Base-by-base conservation (phyloP, 441 rosid genomes). In the Hura crepitans region DNA sequence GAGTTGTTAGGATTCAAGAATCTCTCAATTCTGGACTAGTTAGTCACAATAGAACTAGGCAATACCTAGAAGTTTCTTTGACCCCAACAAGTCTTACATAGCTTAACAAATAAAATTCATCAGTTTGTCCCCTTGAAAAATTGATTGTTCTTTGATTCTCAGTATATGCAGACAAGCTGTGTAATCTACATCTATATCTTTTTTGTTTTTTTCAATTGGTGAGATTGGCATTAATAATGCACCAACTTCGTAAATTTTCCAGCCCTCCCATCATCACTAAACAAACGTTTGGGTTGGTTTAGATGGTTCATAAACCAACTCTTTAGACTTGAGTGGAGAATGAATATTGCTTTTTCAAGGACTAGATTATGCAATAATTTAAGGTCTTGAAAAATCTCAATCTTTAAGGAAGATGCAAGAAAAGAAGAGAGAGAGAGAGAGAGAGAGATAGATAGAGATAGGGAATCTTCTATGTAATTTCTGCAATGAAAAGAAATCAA, bases 271-370 rank as follows among this genome's bases (percentile, higher is more conserved):
- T 28, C 33, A 25, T 25, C 33, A 4, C 60, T 55, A 55, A 27
- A 25, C 5, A 17, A 18, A 30, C 11, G 18, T 33, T 58, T 31
- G 42, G 33, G 37, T 58, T 58, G 17, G 43, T 31, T 58, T 8
- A 31, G 37, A n/a, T n/a, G n/a, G n/a, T n/a, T n/a, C n/a, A n/a
- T n/a, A 28, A 35, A 37, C 50, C n/a, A 62, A 62, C 65, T 62
- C 15, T 42, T 60, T 22, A 22, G 50, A n/a, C 27, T 12, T 39
- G 14, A 42, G 49, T 22, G 42, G 28, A 62, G 27, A 11, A 62
- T 62, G 22, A 39, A 37, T 39, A 49, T 20, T 13, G 65, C 28
- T 62, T 37, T 23, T 54, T 2, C n/a, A 23, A 62, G 23, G 20
- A 37, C 20, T 42, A 20, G 20, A 62, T 12, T 17, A 43, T 22